phyloP scores from a whole-genome alignment of 139 green algal species.

The Micractinium conductrix region DNA sequence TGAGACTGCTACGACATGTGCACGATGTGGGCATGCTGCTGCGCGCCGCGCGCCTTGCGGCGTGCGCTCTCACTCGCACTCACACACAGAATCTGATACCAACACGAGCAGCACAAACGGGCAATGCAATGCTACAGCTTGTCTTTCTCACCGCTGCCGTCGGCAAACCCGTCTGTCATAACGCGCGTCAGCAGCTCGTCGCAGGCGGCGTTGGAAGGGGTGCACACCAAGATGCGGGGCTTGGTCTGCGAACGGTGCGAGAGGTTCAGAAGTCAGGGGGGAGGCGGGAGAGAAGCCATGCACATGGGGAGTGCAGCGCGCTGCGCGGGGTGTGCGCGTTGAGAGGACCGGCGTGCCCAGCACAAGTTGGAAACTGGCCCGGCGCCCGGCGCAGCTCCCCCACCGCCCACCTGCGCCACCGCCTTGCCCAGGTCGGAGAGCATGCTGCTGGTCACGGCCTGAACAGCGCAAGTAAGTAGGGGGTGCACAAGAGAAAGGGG shows the following conservation, averaged over 20 bases:
- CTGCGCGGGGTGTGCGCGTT: too few relatives aligned
- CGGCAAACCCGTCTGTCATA: constrained; percentile 74
- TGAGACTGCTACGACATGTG: too few relatives aligned
- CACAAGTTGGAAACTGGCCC: background rate
- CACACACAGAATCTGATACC: too few relatives aligned
- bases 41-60: too few relatives aligned
- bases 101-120: too few relatives aligned
- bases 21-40: too few relatives aligned
- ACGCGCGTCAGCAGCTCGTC: constrained; percentile 95
- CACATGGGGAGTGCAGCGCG: too few relatives aligned
- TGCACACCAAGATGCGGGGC: constrained; percentile 91
- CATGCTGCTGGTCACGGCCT: constrained; percentile 16
- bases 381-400: too few relatives aligned
- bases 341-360: too few relatives aligned
- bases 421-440: constrained; percentile 18
- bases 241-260: constrained; percentile 32
- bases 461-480: background rate
- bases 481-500: background rate
- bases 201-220: constrained; percentile 93
- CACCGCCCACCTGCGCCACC: constrained; percentile 12
- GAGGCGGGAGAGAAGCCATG: background rate
- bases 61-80: too few relatives aligned
- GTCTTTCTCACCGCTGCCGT: constrained; percentile 52
- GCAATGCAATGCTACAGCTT: too few relatives aligned
- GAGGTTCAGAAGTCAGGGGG: background rate